These are phyloP conservation scores for Aschersonia sp. DNA, from an alignment of 2,329 filamentous ascomycete species.

Conservation along the genomic window DNA sequence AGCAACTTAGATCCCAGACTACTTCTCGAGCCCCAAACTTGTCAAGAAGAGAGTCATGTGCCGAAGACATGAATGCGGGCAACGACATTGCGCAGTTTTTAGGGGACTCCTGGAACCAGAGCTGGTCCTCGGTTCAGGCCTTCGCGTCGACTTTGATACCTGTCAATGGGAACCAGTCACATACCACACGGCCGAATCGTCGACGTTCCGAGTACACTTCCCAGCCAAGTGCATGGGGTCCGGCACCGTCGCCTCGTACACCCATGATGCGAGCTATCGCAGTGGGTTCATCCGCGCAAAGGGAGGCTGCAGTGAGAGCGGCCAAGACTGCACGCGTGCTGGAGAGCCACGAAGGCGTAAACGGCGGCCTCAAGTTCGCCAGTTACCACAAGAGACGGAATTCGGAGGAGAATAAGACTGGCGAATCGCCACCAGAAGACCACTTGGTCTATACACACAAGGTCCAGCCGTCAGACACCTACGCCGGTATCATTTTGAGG, in stretches of 20 bases:
- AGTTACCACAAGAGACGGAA: slow-evolving; percentile 50
- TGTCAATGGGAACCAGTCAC: slow-evolving; percentile 10
- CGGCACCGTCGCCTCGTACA: slow-evolving; percentile 24
- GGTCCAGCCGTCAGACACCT: slow-evolving; percentile 69
- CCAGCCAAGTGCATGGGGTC: slow-evolving; percentile 29
- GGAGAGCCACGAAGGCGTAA: slow-evolving; percentile 46
- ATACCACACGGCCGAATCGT: not conserved
- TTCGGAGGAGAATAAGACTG: slow-evolving; percentile 44
- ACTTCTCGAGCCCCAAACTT: not conserved
- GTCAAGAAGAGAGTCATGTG: slow-evolving; percentile 7
- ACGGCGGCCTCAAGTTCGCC: slow-evolving; percentile 39
- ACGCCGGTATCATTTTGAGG: slow-evolving; percentile 79
- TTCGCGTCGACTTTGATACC: slow-evolving; percentile 32
- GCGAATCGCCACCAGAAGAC: slow-evolving; percentile 50
- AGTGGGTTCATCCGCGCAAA: slow-evolving; percentile 35
- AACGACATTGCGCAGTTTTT: slow-evolving; percentile 26
- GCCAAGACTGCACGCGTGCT: slow-evolving; percentile 43
- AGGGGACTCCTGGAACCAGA: slow-evolving; percentile 35
- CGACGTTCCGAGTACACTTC: slow-evolving; percentile 5
- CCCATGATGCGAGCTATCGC: slow-evolving; percentile 34
- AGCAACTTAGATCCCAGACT: not conserved
- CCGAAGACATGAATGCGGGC: slow-evolving; percentile 17
- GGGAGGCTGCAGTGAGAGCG: slow-evolving; percentile 39
- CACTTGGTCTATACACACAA: slow-evolving; percentile 84
- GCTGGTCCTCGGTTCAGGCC: slow-evolving; percentile 41